Base-by-base conservation (phyloP, 2,329 filamentous ascomycete genomes). In the Apiospora malaysiana region DNA sequence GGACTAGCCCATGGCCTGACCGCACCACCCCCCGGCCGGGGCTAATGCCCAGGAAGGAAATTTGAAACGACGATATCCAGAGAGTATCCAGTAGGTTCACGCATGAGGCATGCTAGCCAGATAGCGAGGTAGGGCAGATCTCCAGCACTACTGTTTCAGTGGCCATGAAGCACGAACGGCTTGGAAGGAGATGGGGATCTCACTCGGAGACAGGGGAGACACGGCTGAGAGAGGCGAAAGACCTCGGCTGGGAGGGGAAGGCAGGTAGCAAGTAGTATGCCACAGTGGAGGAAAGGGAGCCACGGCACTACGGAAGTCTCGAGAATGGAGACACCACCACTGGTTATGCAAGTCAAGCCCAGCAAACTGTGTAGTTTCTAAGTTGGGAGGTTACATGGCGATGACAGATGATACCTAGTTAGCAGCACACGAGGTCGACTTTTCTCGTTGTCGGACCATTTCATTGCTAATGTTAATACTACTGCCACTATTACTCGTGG, bases 111-210 rank as follows among this genome's bases (percentile, higher is more conserved):
- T 63, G 56, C 56, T 63, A 40, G 56, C 8, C 10, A 32, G 56
- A 16, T 63, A 21, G 4, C 14, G 23, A 14, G 47, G 47, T n/a
- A 40, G 16, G 27, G 51, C 27, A 40, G 21, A 63, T n/a, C 56
- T 63, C 56, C 56, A 40, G 40, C 32, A 21, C 56, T 40, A 63
- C 27, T 63, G 56, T 63, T 63, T 63, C 56, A 63, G 32, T n/a
- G 18, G 27, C 27, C 56, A 21, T 40, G 56, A 63, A n/a, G 51
- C 51, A 59, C 14, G 27, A 56, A 25, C 23, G 16, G 27, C 18
- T 9, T 56, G 3, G 27, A 59, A n/a, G 51, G n/a, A n/a, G 56
- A 63, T 63, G 56, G 56, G 23, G 56, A 40, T 63, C 16, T 37
- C 49, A 18, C 25, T 32, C 25, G 32, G 32, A 6, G 32, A 32